Evolutionary conservation across 768 basidiomycete species (phyloP).

Genomic region (Leccinellum albellum): DNA sequence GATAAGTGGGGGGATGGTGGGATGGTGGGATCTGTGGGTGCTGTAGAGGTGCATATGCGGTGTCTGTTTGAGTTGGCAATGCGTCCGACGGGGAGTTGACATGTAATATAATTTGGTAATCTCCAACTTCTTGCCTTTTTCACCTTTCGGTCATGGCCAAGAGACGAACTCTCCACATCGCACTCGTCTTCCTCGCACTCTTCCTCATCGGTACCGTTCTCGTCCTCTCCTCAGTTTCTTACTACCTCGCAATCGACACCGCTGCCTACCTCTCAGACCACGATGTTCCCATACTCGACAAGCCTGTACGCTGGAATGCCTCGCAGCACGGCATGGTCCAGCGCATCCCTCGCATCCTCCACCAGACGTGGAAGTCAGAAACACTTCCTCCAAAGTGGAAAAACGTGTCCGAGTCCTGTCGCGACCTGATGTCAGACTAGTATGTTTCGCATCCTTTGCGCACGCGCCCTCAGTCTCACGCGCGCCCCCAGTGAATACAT

Average conservation of each 20-base stretch:
- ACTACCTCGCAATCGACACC: slow-evolving; percentile 79
- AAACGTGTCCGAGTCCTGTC: slow-evolving; percentile 75
- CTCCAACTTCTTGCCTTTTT: neutral
- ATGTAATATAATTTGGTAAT: neutral
- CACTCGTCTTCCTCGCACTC: slow-evolving; percentile 60
- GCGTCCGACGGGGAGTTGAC: slow-evolving; percentile 36
- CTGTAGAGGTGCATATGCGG: slow-evolving; percentile 46
- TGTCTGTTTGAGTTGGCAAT: slow-evolving; percentile 46
- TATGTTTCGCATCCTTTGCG: slow-evolving; percentile 41
- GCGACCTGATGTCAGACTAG: slow-evolving; percentile 95
- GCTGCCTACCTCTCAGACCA: slow-evolving; percentile 75
- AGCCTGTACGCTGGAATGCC: slow-evolving; percentile 60
- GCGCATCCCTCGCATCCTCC: slow-evolving; percentile 86
- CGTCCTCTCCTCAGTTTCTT: slow-evolving; percentile 88
- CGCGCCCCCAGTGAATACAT: slow-evolving; percentile 75
- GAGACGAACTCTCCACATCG: slow-evolving; percentile 42
- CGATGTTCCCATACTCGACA: slow-evolving; percentile 61
- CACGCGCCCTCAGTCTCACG: slow-evolving; percentile 13
- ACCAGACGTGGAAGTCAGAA: slow-evolving; percentile 98
- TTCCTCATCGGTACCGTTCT: slow-evolving; percentile 84
- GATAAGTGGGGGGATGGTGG: slow-evolving; percentile 54
- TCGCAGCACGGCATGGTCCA: slow-evolving; percentile 60
- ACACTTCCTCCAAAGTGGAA: slow-evolving; percentile 80
- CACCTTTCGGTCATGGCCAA: slow-evolving; percentile 34
- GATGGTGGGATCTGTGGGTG: slow-evolving; percentile 46